phyloP scores from a whole-genome alignment of 2,329 filamentous ascomycete genomes.

The Metarhizium robertsii region DNA sequence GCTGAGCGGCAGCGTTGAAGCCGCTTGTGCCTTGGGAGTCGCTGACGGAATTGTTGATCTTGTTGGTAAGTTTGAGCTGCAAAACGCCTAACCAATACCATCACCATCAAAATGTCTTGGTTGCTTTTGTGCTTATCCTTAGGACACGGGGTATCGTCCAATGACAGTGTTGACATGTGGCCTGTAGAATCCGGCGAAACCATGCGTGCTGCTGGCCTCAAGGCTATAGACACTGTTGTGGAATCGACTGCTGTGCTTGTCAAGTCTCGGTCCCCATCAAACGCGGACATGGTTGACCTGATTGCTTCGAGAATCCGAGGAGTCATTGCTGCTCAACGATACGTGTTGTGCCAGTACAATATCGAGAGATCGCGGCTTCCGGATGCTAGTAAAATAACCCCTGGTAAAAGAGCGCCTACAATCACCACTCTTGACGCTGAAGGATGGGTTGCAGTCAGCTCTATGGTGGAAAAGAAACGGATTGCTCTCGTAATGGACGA shows the following conservation, averaged over 20 bases:
- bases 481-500: constrained; percentile 84
- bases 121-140: not conserved
- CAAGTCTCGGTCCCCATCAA: constrained; percentile 76
- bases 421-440: constrained; percentile 82
- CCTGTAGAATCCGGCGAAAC: constrained; percentile 85
- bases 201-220: constrained; percentile 90
- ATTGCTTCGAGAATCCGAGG: constrained; percentile 82
- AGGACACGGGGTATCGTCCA: not conserved
- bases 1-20: constrained; percentile 92
- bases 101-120: not conserved
- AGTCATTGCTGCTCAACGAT: constrained; percentile 91
- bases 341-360: constrained; percentile 95
- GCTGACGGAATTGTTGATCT: constrained; percentile 97
- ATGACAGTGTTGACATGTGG: constrained; percentile 8
- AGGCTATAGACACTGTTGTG: constrained; percentile 88
- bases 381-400: constrained; percentile 67
- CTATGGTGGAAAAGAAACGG: constrained; percentile 85
- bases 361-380: constrained; percentile 61
- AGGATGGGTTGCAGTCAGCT: constrained; percentile 88
- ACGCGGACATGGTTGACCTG: constrained; percentile 70
- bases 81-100: not conserved
- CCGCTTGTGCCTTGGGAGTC: constrained; percentile 88
- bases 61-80: constrained; percentile 57
- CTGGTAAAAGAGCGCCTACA: constrained; percentile 87
- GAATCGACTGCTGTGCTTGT: constrained; percentile 83